phyloP scores from a whole-genome alignment of 352 stramenopile species.

The Phytophthora podocarpi region DNA sequence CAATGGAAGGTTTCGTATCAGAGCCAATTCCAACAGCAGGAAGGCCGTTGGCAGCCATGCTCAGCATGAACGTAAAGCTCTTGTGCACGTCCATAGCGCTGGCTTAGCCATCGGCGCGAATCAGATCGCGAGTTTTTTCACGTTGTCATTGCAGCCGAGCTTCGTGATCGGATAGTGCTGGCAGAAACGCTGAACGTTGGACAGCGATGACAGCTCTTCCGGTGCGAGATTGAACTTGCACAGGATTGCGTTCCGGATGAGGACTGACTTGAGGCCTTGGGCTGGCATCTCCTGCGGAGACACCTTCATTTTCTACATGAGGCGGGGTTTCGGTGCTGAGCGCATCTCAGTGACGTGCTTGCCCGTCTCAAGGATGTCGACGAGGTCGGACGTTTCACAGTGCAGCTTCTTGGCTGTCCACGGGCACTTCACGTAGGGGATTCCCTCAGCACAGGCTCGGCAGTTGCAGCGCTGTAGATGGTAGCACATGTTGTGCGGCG shows the following conservation, averaged over 20 bases:
- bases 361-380: neutral
- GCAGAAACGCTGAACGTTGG: constrained; percentile 1
- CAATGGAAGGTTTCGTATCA: constrained; percentile 3
- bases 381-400: neutral
- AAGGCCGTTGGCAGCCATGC: neutral
- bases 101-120: neutral
- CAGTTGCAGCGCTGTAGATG: neutral
- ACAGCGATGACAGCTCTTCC: neutral
- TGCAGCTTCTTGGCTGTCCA: neutral
- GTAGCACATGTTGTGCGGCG: constrained; percentile 4
- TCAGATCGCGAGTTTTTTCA: neutral
- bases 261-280: neutral
- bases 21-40: neutral
- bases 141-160: constrained; percentile 1
- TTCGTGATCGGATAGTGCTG: constrained; percentile 2
- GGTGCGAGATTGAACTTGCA: neutral
- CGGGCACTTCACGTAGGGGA: neutral
- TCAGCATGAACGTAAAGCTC: constrained; percentile 3
- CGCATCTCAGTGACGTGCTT: neutral
- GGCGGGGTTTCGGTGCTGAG: neutral
- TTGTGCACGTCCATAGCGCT: neutral
- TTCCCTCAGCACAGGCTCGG: neutral
- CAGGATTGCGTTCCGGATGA: neutral
- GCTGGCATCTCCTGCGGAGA: neutral
- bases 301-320: neutral